phyloP scores from a whole-genome alignment of 331 rosid species.

The Stylosanthes scabra region DNA sequence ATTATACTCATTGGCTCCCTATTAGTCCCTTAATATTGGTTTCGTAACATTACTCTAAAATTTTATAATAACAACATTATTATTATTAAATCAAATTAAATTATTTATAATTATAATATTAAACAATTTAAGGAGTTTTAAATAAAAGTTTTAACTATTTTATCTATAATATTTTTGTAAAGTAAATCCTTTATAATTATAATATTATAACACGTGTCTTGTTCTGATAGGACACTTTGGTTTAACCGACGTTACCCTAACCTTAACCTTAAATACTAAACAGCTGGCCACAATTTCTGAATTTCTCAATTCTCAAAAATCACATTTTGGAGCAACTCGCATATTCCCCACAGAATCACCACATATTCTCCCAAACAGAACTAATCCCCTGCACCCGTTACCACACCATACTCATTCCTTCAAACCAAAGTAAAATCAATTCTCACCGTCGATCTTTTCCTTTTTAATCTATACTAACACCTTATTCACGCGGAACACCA shows the following conservation, averaged over 20 bases:
- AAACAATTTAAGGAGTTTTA: too few species aligned
- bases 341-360: conserved; percentile 25
- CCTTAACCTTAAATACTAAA: conserved; percentile 8
- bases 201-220: too few species aligned
- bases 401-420: neutral
- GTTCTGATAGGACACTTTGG: neutral
- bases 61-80: too few species aligned
- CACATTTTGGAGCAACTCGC: conserved; percentile 7
- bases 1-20: too few species aligned
- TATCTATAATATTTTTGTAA: too few species aligned
- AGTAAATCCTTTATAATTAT: too few species aligned
- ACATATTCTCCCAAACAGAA: conserved; percentile 16
- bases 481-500: neutral
- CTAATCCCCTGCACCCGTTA: neutral
- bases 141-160: too few species aligned
- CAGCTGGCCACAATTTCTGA: conserved; percentile 9
- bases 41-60: too few species aligned
- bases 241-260: conserved; percentile 39
- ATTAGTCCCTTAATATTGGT: too few species aligned
- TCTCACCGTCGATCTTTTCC: neutral
- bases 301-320: neutral
- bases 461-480: too few species aligned
- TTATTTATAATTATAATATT: too few species aligned
- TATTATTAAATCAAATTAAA: too few species aligned
- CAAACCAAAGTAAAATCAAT: neutral